Evolutionary conservation across 257 asterid species (phyloP).

Genomic region (Fraxinus quadrangulata): DNA sequence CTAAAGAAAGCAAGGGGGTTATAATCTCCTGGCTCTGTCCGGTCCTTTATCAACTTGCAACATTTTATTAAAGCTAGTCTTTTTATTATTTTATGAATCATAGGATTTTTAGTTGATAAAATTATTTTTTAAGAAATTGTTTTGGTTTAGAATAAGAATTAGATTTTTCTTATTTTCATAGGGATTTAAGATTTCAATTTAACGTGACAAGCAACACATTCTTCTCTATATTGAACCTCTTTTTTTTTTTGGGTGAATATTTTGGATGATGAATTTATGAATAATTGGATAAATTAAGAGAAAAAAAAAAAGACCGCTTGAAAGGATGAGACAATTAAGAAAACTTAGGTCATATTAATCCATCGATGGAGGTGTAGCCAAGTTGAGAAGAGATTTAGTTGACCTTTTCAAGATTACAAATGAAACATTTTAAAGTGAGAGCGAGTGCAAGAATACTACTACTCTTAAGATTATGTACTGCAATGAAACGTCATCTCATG

Average conservation of each 20-base stretch:
- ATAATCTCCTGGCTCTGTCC: not conserved
- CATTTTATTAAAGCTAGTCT: no score
- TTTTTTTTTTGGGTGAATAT: not conserved
- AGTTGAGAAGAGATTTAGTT: not conserved
- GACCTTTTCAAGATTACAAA: not conserved
- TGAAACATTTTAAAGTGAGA: not conserved
- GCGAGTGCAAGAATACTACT: not conserved
- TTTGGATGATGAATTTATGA: not conserved
- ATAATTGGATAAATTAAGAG: not conserved
- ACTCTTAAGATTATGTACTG: no score
- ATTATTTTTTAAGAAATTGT: no score
- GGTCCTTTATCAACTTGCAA: not conserved
- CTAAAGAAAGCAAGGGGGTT: not conserved
- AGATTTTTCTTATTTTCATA: no score
- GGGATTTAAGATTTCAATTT: no score
- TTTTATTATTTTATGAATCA: no score
- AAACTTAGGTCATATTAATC: not conserved
- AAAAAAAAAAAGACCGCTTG: not conserved
- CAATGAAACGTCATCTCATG: no score
- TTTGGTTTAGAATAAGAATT: no score
- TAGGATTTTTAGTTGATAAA: no score
- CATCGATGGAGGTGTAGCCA: not conserved
- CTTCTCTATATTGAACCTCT: constrained; percentile 31
- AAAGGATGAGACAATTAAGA: no score
- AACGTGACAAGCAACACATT: constrained; percentile 30